phyloP scores from a whole-genome alignment of 2,329 filamentous ascomycete genomes.

The Fusarium camptoceras region DNA sequence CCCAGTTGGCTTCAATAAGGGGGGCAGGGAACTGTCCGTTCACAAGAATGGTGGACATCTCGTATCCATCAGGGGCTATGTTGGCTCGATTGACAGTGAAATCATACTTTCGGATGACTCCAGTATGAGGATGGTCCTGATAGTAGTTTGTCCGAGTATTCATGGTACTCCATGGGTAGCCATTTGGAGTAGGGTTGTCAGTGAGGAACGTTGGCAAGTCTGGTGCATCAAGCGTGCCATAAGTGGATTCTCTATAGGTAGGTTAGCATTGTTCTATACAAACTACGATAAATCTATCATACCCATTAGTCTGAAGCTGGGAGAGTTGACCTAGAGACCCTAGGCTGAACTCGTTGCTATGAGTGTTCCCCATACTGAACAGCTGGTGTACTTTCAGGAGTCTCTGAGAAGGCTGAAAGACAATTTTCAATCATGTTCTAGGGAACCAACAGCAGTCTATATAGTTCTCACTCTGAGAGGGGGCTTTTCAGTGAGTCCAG shows the following conservation, averaged over 20 bases:
- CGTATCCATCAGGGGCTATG: slow-evolving; percentile 68
- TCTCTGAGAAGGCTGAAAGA: slow-evolving; percentile 8
- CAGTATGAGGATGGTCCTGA: slow-evolving; percentile 61
- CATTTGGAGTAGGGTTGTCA: slow-evolving; percentile 62
- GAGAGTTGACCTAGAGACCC: slow-evolving; percentile 32
- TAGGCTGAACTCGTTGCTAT: slow-evolving; percentile 31
- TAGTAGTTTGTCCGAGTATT: slow-evolving; percentile 64
- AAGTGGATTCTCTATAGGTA: slow-evolving; percentile 51
- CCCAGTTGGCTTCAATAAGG: slow-evolving; percentile 72
- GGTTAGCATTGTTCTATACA: slow-evolving; percentile 14
- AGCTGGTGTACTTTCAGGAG: neutral
- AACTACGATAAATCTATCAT: neutral
- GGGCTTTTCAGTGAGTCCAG: neutral
- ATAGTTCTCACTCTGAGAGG: slow-evolving; percentile 18
- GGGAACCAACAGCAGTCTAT: slow-evolving; percentile 30
- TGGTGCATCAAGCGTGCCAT: slow-evolving; percentile 55
- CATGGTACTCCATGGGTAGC: slow-evolving; percentile 64
- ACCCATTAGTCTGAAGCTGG: slow-evolving; percentile 44
- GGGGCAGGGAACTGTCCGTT: slow-evolving; percentile 77
- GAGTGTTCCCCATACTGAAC: slow-evolving; percentile 39
- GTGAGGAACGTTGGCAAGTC: slow-evolving; percentile 58
- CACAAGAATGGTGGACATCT: slow-evolving; percentile 66
- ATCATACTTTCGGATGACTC: slow-evolving; percentile 66
- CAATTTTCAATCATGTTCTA: neutral
- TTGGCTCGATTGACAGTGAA: slow-evolving; percentile 63